Percentiles rank a stretch among this genome's conserved stretches.
These are phyloP conservation scores for Veloboletus limbatus DNA, from an alignment of 1,284 basidiomycete species.

Conservation along the genomic window DNA sequence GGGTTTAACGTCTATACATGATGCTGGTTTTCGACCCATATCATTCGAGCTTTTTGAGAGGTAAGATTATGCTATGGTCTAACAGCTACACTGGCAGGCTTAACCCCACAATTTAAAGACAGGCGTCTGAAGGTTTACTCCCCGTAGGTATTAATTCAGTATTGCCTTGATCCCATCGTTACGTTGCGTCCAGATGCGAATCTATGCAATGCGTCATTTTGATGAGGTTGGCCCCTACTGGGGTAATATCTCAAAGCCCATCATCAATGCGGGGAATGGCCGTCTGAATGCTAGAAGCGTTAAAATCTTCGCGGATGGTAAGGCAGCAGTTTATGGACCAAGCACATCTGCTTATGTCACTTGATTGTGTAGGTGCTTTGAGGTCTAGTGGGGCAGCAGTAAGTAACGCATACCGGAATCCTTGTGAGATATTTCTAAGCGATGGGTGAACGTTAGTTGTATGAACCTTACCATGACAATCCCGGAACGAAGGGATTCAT, in stretches of 20 bases:
- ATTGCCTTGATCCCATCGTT: neutral
- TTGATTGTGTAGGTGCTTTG: constrained; percentile 64
- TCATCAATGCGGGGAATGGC: constrained; percentile 56
- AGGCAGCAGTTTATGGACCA: constrained; percentile 9
- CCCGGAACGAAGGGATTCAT: constrained; percentile 76
- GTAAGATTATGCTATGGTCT: constrained; percentile 37
- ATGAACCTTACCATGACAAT: constrained; percentile 81
- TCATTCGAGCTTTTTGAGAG: constrained; percentile 73
- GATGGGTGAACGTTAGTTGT: constrained; percentile 43
- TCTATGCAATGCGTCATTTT: constrained; percentile 73
- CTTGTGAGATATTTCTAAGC: neutral
- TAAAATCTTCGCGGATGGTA: constrained; percentile 88
- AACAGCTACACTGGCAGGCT: neutral
- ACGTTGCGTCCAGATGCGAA: constrained; percentile 49
- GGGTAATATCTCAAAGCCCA: constrained; percentile 61
- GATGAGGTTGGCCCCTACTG: constrained; percentile 74
- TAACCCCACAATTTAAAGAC: constrained; percentile 34
- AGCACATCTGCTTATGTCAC: constrained; percentile 1
- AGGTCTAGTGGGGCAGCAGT: constrained; percentile 88
- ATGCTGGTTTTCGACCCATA: constrained; percentile 69
- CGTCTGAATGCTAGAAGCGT: constrained; percentile 75
- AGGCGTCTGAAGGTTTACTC: constrained; percentile 55
- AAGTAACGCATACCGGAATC: constrained; percentile 32
- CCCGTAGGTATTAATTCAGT: constrained; percentile 46
- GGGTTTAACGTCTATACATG: constrained; percentile 82